Base-by-base conservation (phyloP, 2,329 filamentous ascomycete species). In the Colletotrichum chrysophilum region DNA sequence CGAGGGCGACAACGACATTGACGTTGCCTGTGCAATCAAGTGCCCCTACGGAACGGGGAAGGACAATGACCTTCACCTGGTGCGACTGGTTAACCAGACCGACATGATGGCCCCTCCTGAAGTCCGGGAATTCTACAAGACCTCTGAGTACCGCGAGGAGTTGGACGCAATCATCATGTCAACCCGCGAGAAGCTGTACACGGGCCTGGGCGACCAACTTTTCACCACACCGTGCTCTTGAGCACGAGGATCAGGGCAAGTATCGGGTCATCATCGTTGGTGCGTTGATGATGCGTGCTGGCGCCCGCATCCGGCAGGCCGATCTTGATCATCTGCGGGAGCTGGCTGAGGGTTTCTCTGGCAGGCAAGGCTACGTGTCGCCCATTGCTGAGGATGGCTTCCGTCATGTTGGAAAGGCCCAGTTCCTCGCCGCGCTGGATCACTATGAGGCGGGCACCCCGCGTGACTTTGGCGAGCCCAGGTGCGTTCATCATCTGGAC, bases 281-380 rank as follows among this genome's bases (percentile, higher is more conserved):
- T 14, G 79, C 77, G 4, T 26, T 80, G 55, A 71, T 81, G 77
- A 81, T 81, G 80, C 74, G 78, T 9, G 66, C 74, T 3, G 80
- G 79, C 14, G 79, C 79, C 24, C 68, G 66, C 34, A 78, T 81
- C 66, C 60, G 71, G 28, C 68, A 79, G 10, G 74, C 70, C n/a
- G 74, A 80, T 24, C 18, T 80, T 13, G 56, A 77, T 18, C 71
- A 79, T 48, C 65, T 79, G 14, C 77, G 72, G 3, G 76, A 77
- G 26, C 65, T 79, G 24, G 76, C 76, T 1, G 65, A 72, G 10
- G 21, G 30, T 5, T 68, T 80, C 14, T 28, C 62, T 8, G 77
- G 71, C 60, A 70, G 64, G 12, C 10, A 58, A 12, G 66, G 66
- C 7, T 70, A 36, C 32, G 61, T 52, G 4, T 5, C 21, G 2